A percentile compares a stretch with the other conserved stretches of the same genome.
phyloP scores from a whole-genome alignment of 106 monocot genomes.

The Iris macrosiphon region DNA sequence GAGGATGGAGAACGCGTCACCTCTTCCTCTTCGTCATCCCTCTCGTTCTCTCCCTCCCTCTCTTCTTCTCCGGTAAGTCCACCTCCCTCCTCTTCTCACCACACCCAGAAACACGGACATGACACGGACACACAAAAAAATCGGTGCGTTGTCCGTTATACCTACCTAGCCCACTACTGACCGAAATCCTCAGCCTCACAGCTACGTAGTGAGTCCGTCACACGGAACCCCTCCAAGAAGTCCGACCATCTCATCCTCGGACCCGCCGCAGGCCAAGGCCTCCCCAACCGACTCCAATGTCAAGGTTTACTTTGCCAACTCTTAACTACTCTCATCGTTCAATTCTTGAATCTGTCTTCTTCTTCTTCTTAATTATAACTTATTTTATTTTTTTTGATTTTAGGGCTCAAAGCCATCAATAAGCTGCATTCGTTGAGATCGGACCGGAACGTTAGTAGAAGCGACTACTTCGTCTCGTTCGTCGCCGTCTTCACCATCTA shows the following conservation, averaged over 20 bases:
- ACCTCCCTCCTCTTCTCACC: too few species aligned
- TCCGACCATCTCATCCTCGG: constrained; percentile 66
- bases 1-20: constrained; percentile 29
- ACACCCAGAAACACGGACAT: too few species aligned
- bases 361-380: too few species aligned
- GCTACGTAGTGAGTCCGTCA: too few species aligned
- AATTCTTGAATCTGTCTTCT: too few species aligned
- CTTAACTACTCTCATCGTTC: too few species aligned
- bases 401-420: constrained; percentile 68
- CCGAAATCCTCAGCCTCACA: too few species aligned
- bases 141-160: too few species aligned
- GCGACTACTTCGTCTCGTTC: constrained; percentile 42
- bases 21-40: constrained; percentile 48
- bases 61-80: too few species aligned
- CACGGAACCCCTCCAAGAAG: constrained; percentile 30
- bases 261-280: constrained; percentile 69
- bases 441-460: constrained; percentile 4
- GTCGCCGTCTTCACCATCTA: constrained; percentile 72
- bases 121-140: too few species aligned
- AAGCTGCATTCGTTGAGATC: constrained; percentile 8
- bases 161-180: too few species aligned
- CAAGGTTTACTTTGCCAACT: too few species aligned
- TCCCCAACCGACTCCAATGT: constrained; percentile 84
- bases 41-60: constrained; percentile 25
- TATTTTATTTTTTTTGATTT: constrained; percentile 1